Conservation (phyloP, 2,329 filamentous ascomycete genomes). For the Xylariales sp. region DNA sequence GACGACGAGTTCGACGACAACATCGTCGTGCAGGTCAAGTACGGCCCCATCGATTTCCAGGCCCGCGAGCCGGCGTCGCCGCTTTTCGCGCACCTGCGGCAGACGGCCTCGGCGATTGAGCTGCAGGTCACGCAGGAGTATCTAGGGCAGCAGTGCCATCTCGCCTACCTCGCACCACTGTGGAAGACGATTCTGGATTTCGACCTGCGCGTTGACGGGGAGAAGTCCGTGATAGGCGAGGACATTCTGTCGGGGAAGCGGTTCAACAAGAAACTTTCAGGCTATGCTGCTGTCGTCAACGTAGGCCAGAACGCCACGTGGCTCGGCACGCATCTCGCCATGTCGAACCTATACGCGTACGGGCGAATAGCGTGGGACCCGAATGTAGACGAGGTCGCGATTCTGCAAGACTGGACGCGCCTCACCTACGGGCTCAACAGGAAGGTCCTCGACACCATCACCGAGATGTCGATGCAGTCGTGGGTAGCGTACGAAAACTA, state of each 20-base stretch:
- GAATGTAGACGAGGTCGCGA: conserved; percentile 56
- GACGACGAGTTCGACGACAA: conserved; percentile 76
- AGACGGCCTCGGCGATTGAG: conserved; percentile 67
- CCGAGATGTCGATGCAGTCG: conserved; percentile 72
- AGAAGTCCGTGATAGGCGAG: conserved; percentile 63
- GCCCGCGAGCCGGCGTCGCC: conserved; percentile 75
- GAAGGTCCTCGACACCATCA: conserved; percentile 68
- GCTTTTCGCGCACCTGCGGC: conserved; percentile 65
- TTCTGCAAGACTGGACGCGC: conserved; percentile 74
- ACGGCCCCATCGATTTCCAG: conserved; percentile 80
- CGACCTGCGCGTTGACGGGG: conserved; percentile 70
- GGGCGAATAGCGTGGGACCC: conserved; percentile 76
- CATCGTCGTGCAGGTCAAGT: conserved; percentile 79
- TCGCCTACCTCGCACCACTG: conserved; percentile 74
- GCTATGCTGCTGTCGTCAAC: conserved; percentile 75
- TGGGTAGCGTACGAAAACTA: conserved; percentile 80
- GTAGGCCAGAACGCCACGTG: conserved; percentile 74
- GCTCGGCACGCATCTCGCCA: conserved; percentile 75
- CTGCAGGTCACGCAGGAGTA: conserved; percentile 77
- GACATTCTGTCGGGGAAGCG: conserved; percentile 71
- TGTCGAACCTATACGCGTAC: conserved; percentile 79
- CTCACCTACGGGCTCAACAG: conserved; percentile 71
- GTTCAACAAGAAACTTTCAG: conserved; percentile 67
- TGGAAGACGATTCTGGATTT: conserved; percentile 77
- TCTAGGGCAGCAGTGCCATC: conserved; percentile 75